phyloP scores from a whole-genome alignment of 2,329 filamentous ascomycete species.

The Bipolaris cookei region DNA sequence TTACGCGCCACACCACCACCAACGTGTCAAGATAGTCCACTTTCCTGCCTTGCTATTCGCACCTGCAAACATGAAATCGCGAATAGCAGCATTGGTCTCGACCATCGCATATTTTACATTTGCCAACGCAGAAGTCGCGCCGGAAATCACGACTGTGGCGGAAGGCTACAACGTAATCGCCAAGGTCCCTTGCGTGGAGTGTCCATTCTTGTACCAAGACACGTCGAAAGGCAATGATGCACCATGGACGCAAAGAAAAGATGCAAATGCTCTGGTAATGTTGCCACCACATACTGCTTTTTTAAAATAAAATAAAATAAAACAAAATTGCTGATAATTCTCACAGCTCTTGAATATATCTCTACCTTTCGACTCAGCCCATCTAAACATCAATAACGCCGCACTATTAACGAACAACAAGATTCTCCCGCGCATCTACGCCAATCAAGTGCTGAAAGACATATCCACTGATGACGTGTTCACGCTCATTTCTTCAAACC shows the following conservation, averaged over 20 bases:
- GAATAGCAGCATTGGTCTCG: conserved; percentile 11
- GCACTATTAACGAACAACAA: conserved; percentile 26
- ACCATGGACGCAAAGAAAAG: conserved; percentile 33
- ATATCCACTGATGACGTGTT: conserved; percentile 23
- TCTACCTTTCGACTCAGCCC: conserved; percentile 35
- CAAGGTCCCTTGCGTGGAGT: conserved; percentile 43
- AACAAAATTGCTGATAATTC: background rate
- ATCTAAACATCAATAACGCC: conserved; percentile 37
- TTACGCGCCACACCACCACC: conserved; percentile 3
- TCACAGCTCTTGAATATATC: conserved; percentile 40
- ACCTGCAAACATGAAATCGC: conserved; percentile 23
- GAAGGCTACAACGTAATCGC: conserved; percentile 44
- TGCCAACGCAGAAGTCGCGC: conserved; percentile 28
- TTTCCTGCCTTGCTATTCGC: background rate
- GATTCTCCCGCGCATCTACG: conserved; percentile 35
- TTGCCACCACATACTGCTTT: background rate
- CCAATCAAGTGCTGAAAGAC: conserved; percentile 38
- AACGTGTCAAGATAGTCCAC: conserved; percentile 21
- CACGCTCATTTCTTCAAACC: conserved; percentile 22
- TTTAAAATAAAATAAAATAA: no score
- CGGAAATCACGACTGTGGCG: conserved; percentile 38
- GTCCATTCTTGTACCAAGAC: conserved; percentile 44
- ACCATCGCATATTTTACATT: conserved; percentile 4
- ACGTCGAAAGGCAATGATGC: conserved; percentile 32
- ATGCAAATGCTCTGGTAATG: conserved; percentile 38